Percentiles rank a stretch among this genome's conserved stretches.
Conservation (phyloP, 371 early-diverging fungal genomes). For the Mucor mucedo region DNA sequence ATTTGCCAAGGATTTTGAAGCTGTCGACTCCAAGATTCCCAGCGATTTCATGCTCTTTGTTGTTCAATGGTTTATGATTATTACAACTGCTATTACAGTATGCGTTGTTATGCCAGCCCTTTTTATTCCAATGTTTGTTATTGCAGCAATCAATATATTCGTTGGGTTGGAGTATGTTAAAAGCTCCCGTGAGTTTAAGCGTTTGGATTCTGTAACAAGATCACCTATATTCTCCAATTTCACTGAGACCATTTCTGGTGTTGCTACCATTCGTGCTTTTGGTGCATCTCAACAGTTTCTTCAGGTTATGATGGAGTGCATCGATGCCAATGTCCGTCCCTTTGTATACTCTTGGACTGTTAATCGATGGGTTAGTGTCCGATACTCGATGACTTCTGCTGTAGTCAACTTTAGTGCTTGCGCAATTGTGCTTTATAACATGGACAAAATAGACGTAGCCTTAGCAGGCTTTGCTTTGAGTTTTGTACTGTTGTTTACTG, state of each 20-base stretch:
- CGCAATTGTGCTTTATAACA: conserved; percentile 53
- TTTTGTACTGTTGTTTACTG: conserved; percentile 72
- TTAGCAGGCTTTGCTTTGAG: conserved; percentile 82
- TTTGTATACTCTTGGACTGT: conserved; percentile 80
- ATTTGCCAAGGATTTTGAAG: conserved; percentile 69
- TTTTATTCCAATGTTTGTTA: conserved; percentile 62
- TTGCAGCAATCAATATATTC: conserved; percentile 45
- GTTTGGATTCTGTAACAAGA: conserved; percentile 73
- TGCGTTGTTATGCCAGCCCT: conserved; percentile 40
- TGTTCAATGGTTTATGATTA: conserved; percentile 61
- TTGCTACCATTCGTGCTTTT: conserved; percentile 76
- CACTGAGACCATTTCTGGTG: conserved; percentile 68
- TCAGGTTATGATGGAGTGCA: conserved; percentile 49
- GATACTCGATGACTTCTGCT: conserved; percentile 75
- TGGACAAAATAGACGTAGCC: conserved; percentile 69
- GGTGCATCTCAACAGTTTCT: conserved; percentile 65
- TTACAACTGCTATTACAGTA: conserved; percentile 39
- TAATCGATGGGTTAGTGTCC: conserved; percentile 81
- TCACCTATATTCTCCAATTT: conserved; percentile 77
- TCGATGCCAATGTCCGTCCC: conserved; percentile 73
- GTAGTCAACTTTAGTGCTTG: conserved; percentile 70
- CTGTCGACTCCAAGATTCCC: conserved; percentile 45
- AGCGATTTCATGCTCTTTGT: conserved; percentile 50
- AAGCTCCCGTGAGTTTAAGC: conserved; percentile 79
- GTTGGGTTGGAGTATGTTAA: conserved; percentile 67